Evolutionary conservation across 2,329 filamentous ascomycete species (phyloP).

Genomic region (Xylaria sp.): DNA sequence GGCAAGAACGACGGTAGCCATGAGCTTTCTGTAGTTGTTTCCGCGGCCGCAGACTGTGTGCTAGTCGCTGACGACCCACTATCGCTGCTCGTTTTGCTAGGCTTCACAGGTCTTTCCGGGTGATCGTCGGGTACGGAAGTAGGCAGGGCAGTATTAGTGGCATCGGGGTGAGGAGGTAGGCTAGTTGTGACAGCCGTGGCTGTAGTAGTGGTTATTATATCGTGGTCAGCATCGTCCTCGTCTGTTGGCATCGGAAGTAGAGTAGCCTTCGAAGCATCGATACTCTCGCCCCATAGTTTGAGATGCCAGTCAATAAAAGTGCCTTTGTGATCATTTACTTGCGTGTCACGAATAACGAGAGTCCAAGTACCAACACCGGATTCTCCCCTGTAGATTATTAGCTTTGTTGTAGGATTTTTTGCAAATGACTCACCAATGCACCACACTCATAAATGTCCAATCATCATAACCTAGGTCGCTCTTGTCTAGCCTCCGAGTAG

Average conservation of each 20-base stretch:
- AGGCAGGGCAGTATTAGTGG: conserved; percentile 57
- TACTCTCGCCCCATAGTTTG: conserved; percentile 91
- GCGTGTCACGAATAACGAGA: conserved; percentile 85
- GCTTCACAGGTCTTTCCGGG: conserved; percentile 70
- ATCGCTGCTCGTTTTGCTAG: conserved; percentile 48
- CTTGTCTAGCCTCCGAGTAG: conserved; percentile 75
- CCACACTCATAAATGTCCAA: conserved; percentile 99
- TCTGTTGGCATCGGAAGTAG: conserved; percentile 84
- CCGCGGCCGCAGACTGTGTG: conserved; percentile 48
- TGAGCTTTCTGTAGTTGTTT: conserved; percentile 62
- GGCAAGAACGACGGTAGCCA: conserved; percentile 89
- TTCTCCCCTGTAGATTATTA: conserved; percentile 75
- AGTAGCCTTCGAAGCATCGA: conserved; percentile 77
- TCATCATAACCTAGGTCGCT: conserved; percentile 80
- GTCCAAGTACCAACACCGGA: conserved; percentile 90
- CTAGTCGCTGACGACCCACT: conserved; percentile 43
- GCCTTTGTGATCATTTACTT: conserved; percentile 79
- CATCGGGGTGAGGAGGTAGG: conserved; percentile 57
- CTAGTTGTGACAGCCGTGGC: conserved; percentile 72
- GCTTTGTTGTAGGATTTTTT: conserved; percentile 3
- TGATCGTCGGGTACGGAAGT: conserved; percentile 68
- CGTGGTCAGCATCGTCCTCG: conserved; percentile 85
- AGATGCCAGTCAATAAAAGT: conserved; percentile 91
- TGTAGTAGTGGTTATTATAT: conserved; percentile 71
- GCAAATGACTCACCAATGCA: conserved; percentile 77